Evolutionary conservation across 352 stramenopile genomes (phyloP).

Genomic region (Achlya hypogyna): DNA sequence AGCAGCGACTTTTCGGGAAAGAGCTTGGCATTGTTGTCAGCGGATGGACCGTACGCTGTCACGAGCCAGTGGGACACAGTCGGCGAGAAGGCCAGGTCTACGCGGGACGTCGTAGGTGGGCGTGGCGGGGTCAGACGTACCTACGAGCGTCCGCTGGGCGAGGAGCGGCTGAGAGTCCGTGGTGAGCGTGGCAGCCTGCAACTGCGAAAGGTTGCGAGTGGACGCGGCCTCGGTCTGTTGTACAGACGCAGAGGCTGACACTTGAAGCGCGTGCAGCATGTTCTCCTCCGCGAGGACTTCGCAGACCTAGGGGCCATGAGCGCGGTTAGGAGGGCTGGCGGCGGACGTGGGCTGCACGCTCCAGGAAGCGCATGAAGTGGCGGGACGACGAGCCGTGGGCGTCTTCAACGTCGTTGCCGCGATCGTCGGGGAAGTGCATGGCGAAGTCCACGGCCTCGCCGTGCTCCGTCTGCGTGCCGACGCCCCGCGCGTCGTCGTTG

Average conservation of each 20-base stretch:
- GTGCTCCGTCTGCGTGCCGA: slow-evolving; percentile 44
- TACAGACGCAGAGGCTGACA: too few relatives aligned
- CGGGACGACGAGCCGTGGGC: slow-evolving; percentile 17
- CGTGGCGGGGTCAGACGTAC: background rate
- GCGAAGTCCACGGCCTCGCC: slow-evolving; percentile 32
- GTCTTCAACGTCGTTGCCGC: slow-evolving; percentile 31
- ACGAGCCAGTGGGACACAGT: slow-evolving; percentile 32
- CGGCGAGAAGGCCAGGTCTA: slow-evolving; percentile 38
- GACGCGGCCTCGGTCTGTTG: background rate
- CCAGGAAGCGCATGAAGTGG: slow-evolving; percentile 54
- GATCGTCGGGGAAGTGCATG: slow-evolving; percentile 72
- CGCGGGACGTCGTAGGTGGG: background rate
- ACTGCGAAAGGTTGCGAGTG: background rate
- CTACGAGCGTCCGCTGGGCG: background rate
- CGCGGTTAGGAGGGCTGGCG: background rate
- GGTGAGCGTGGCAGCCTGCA: background rate
- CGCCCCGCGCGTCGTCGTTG: slow-evolving; percentile 42
- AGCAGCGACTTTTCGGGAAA: slow-evolving; percentile 39
- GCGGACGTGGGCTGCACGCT: slow-evolving; percentile 36
- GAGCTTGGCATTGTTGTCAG: slow-evolving; percentile 11
- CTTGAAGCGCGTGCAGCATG: slow-evolving; percentile 2
- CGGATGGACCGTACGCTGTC: background rate
- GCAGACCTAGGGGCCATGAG: slow-evolving; percentile 25
- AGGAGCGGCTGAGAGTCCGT: background rate
- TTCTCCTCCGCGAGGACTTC: slow-evolving; percentile 51